Evolutionary conservation across 768 basidiomycete genomes (phyloP).

Genomic region (Tubosaeta sp.): DNA sequence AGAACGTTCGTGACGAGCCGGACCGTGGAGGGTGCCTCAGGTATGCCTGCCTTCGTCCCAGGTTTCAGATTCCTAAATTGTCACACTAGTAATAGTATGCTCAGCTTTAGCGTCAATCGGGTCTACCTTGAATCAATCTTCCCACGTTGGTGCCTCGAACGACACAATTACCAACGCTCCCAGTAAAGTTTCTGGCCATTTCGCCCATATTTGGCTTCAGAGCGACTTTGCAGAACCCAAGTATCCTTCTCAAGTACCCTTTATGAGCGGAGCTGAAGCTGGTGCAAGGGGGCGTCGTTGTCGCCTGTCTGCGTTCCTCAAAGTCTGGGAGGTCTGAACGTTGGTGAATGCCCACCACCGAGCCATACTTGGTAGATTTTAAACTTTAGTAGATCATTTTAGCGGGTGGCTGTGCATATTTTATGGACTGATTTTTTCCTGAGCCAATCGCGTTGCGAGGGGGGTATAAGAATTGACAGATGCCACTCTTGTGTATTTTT

Average conservation of each 20-base stretch:
- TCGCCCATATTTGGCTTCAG: constrained; percentile 59
- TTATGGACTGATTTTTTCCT: constrained; percentile 24
- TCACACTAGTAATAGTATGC: constrained; percentile 9
- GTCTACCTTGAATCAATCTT: constrained; percentile 28
- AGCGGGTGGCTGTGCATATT: constrained; percentile 12
- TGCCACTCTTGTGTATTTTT: background rate
- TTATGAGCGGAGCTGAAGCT: no score
- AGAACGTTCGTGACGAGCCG: no score
- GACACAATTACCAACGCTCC: constrained; percentile 37
- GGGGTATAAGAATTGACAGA: background rate
- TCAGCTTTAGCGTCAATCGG: constrained; percentile 20
- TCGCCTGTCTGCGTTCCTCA: no score
- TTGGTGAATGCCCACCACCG: no score
- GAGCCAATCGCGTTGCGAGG: constrained; percentile 18
- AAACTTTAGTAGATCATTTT: no score
- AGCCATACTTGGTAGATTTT: no score
- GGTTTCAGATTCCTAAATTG: background rate
- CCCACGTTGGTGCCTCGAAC: constrained; percentile 42
- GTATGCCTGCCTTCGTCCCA: no score
- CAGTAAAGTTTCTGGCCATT: constrained; percentile 41
- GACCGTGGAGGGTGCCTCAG: no score
- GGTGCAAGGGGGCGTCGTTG: no score
- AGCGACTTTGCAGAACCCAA: constrained; percentile 49
- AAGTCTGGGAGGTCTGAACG: no score
- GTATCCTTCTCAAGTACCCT: constrained; percentile 35